These are phyloP conservation scores for Aspergillus sp. DNA, from an alignment of 2,329 filamentous ascomycete species.

Conservation along the genomic window DNA sequence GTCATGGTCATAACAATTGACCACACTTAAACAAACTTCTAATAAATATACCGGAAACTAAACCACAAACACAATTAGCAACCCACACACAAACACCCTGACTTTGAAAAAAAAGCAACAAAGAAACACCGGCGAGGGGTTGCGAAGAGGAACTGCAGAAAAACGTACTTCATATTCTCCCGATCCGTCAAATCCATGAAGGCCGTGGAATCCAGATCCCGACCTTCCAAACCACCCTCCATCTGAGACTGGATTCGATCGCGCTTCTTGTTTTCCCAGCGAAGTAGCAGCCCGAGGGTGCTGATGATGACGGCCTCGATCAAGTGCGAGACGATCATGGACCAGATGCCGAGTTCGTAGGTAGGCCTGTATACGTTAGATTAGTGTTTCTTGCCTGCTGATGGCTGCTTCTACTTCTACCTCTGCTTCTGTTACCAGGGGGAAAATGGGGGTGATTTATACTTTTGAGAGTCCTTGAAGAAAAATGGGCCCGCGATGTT, in stretches of 20 bases:
- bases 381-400: not conserved
- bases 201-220: constrained; percentile 51
- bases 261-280: constrained; percentile 50
- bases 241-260: constrained; percentile 50
- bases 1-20: no score
- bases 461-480: constrained; percentile 56
- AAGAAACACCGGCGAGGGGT: not conserved
- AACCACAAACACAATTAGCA: not conserved
- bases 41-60: constrained; percentile 24
- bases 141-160: no score
- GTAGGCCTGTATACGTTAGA: constrained; percentile 33
- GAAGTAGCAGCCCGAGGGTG: constrained; percentile 48
- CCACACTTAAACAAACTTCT: no score
- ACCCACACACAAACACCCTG: not conserved
- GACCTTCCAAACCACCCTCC: constrained; percentile 47
- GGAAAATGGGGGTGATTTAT: constrained; percentile 12
- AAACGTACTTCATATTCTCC: constrained; percentile 50
- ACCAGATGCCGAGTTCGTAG: constrained; percentile 56
- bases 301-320: constrained; percentile 51
- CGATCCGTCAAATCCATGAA: constrained; percentile 56
- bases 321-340: constrained; percentile 56
- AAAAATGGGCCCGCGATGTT: constrained; percentile 65
- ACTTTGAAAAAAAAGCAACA: not conserved
- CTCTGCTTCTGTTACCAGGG: no score
- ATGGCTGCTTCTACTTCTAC: not conserved